Base-by-base conservation (phyloP, 78 protist genomes). In the Tieghemostelium lacteum region DNA sequence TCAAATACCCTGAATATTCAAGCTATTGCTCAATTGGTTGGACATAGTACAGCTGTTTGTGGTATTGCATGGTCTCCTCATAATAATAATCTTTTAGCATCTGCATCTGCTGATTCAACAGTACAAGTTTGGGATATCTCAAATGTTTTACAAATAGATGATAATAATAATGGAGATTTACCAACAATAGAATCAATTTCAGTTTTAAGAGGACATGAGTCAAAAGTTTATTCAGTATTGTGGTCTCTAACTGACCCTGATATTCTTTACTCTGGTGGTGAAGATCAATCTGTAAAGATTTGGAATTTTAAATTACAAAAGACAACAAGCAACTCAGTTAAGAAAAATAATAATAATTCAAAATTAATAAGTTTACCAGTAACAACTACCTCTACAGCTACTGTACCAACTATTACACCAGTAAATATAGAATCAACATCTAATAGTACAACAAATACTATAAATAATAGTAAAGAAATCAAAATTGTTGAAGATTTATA, bases 201-300 rank as follows among this genome's bases (percentile, higher is more conserved):
- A 52, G 58, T 58, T 45, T 55, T 83, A 29, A 73, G 91, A 67
- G 91, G 91, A 7, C 91, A 83, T 69, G 91, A 83, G 55, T 76
- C 78, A 5, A 66, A 78, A 60, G 91, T 83, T 12, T 58, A 69
- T 58, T 29, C 91, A 24, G 91, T 83, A 6, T 61, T 29, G 28
- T 83, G 76, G 76, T 69, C 78, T 19, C 37, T 64, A 42, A 0
- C 58, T 0, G 52, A 83, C 22, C 61, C 61, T 36, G 58, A 66
- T 60, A 36, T 83, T 17, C 12, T 83, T 28, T 71, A 50, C 42
- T 31, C 91, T 24, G 91, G 91, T 69, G 91, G 91, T 12, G 91
- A 83, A 36, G 91, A 83, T 58, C 91, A 83, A 83, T 69, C 91
- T 42, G 91, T 83, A 26, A 83, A 74, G 42, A 61, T 83, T 40